Base-by-base conservation (phyloP, 306 rosid species). In the Delonix regia region DNA sequence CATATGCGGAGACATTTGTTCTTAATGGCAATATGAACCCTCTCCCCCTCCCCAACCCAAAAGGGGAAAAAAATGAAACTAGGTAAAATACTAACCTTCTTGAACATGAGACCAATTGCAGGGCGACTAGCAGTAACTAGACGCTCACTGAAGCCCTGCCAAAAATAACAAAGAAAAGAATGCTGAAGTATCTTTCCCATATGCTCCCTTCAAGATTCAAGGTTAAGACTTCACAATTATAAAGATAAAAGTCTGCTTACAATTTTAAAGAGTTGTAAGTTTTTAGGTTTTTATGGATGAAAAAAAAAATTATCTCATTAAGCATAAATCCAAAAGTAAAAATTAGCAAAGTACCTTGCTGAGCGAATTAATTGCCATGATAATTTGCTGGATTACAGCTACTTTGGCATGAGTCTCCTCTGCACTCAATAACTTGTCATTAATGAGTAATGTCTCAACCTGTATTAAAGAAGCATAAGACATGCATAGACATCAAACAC, bases 71-170 rank as follows among this genome's bases (percentile, higher is more conserved):
- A 18, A 11, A 39, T 18, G n/a, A 51, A 24, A 81, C 33, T 19
- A 68, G 47, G 36, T 45, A 71, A 78, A 73, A 51, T 24, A 53
- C 90, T 24, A 84, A 94, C 99, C 99, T 91, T 93, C 88, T 89
- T 93, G 88, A 95, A 95, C 99, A 95, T 93, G 84, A 82, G 85
- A 66, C 99, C 99, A 39, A 93, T 91, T 70, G 98, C 90, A 33
- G 99, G 99, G 82, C 99, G 99, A 83, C 96, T 93, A 75, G 86
- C 80, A 61, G 98, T 95, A 80, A 88, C 99, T 81, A 95, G 99
- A 39, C 96, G 98, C 85, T 91, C 99, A 21, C 89, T 95, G 86
- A 95, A 95, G 41, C 99, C 99, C 99, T 95, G 34, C 44, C 45
- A 65, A 39, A 65, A 64, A 80, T 18, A 52, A 60, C 19, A 74